Evolutionary conservation across 257 asterid genomes (phyloP).

Genomic region (Solanum chiquidenum): DNA sequence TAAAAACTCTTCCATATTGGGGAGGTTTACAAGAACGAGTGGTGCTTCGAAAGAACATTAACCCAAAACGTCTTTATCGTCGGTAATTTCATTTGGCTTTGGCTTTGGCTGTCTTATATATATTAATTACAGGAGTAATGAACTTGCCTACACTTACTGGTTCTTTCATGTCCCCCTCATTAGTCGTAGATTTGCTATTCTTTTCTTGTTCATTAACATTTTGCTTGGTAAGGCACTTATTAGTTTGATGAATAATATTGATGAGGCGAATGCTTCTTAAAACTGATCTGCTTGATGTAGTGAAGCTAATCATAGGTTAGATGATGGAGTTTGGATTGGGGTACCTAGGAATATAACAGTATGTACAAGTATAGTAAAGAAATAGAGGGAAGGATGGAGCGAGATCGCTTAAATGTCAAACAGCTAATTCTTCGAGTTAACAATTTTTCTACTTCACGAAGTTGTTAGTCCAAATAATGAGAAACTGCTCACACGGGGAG

Average conservation of each 20-base stretch:
- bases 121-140: neutral
- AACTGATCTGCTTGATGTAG: neutral
- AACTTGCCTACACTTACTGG: neutral
- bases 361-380: neutral
- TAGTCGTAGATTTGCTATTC: neutral
- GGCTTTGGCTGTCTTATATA: neutral
- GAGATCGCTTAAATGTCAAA: neutral
- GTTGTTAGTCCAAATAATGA: neutral
- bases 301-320: neutral
- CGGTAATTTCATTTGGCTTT: slow-evolving; percentile 34
- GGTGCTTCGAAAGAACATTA: slow-evolving; percentile 85
- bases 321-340: neutral
- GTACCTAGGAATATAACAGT: neutral
- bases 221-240: neutral
- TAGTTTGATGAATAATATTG: neutral
- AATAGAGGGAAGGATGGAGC: neutral
- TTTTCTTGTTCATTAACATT: neutral
- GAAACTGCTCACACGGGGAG: neutral
- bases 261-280: neutral
- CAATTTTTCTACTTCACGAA: neutral
- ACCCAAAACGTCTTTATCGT: slow-evolving; percentile 92
- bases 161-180: neutral
- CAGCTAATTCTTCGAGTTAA: neutral
- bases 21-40: slow-evolving; percentile 85
- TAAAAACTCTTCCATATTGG: slow-evolving; percentile 96